A percentile compares a stretch with the other conserved stretches of the same genome.
phyloP scores from a whole-genome alignment of 192 early-diverging fungal species.

The Umbelopsis ramanniana region DNA sequence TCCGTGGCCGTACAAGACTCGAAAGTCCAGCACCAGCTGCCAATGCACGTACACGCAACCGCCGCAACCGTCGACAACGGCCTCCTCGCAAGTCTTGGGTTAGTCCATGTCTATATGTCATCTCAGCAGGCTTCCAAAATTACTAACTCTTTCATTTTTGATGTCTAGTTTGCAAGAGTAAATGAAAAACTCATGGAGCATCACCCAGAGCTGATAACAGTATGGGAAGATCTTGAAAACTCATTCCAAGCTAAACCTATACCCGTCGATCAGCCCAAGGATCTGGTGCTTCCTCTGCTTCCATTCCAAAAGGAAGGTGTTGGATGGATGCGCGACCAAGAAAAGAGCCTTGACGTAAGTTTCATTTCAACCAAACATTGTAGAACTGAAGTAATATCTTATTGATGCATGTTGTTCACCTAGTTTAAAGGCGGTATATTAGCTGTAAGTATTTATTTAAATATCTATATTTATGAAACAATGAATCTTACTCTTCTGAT shows the following conservation, averaged over 20 bases:
- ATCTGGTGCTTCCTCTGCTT: conserved; percentile 74
- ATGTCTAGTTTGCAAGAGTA: conserved; percentile 42
- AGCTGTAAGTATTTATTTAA: conserved; percentile 49
- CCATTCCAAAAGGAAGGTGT: conserved; percentile 91
- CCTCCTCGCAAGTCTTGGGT: background rate
- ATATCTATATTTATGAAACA: background rate
- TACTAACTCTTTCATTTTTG: background rate
- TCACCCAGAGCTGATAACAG: conserved; percentile 64
- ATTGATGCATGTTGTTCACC: no score
- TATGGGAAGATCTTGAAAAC: conserved; percentile 65
- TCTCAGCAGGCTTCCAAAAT: background rate
- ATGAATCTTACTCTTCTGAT: background rate
- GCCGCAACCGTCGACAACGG: background rate
- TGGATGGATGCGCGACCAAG: conserved; percentile 83
- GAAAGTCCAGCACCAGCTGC: background rate
- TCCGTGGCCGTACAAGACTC: background rate
- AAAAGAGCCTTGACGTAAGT: conserved; percentile 48
- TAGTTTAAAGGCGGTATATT: conserved; percentile 78
- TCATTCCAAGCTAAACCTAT: conserved; percentile 35
- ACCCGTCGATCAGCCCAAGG: conserved; percentile 64
- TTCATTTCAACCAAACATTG: background rate
- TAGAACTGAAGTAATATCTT: background rate
- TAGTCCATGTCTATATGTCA: background rate
- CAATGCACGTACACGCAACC: background rate
- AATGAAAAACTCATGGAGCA: conserved; percentile 32